phyloP scores from a whole-genome alignment of 257 asterid species.

The Leptodermis oblonga region DNA sequence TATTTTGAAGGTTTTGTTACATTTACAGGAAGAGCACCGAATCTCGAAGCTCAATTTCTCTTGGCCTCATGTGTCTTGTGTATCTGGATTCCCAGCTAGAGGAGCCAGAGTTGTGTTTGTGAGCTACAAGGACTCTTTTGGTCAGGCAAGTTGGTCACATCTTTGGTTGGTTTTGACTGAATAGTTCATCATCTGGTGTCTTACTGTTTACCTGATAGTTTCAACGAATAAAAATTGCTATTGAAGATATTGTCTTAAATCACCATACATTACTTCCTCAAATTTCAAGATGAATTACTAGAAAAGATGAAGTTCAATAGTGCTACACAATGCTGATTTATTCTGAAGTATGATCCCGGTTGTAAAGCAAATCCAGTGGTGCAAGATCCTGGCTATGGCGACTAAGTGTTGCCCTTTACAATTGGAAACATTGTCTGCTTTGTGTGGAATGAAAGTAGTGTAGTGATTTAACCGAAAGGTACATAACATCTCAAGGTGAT shows the following conservation, averaged over 20 bases:
- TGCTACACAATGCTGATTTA: background rate
- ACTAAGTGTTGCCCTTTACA: background rate
- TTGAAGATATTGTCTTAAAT: background rate
- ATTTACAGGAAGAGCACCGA: constrained; percentile 79
- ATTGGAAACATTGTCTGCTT: background rate
- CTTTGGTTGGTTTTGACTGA: background rate
- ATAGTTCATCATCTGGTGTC: background rate
- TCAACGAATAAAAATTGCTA: background rate
- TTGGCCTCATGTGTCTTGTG: constrained; percentile 85
- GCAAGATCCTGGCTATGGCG: constrained; percentile 1
- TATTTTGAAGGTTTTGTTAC: constrained; percentile 14
- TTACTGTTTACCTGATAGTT: background rate
- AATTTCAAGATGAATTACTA: background rate
- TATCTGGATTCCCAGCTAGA: constrained; percentile 67
- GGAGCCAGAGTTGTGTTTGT: constrained; percentile 66
- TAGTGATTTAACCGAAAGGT: background rate
- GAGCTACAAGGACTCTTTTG: constrained; percentile 62
- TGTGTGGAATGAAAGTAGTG: background rate
- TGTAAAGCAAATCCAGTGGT: background rate
- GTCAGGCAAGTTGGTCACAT: constrained; percentile 52
- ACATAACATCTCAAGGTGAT: background rate
- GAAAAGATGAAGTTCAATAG: background rate
- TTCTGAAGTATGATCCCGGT: background rate
- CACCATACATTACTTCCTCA: background rate
- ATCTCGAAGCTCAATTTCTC: constrained; percentile 65